A percentile compares a stretch with the other conserved stretches of the same genome.
These are phyloP conservation scores for Yamadazyma sp. DNA, from an alignment of 805 yeast species.

Conservation along the genomic window DNA sequence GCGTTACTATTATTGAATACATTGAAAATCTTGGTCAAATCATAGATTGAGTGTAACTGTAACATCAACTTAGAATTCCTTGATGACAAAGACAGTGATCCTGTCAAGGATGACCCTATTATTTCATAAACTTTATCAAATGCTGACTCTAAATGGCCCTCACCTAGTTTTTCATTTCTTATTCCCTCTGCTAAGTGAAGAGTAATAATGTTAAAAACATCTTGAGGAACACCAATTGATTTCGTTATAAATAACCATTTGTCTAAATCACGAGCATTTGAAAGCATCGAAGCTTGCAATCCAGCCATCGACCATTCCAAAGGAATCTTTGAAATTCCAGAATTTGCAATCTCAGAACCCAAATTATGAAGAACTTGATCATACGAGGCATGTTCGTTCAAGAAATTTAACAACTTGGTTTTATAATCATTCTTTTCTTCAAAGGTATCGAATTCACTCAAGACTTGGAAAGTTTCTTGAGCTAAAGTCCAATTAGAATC, in stretches of 20 bases:
- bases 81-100: conserved; percentile 37
- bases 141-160: background rate
- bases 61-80: conserved; percentile 34
- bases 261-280: conserved; percentile 44
- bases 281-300: conserved; percentile 67
- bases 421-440: conserved; percentile 32
- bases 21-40: conserved; percentile 24
- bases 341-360: conserved; percentile 26
- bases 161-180: conserved; percentile 3
- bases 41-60: conserved; percentile 36
- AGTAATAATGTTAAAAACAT: conserved; percentile 52
- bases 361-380: conserved; percentile 59
- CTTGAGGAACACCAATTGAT: conserved; percentile 35
- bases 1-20: background rate
- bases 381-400: conserved; percentile 73
- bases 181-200: conserved; percentile 55
- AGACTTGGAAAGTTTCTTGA: conserved; percentile 74
- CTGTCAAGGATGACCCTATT: conserved; percentile 57
- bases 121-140: conserved; percentile 51
- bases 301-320: conserved; percentile 67
- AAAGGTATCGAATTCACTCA: conserved; percentile 40
- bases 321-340: conserved; percentile 28
- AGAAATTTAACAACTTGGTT: conserved; percentile 62
- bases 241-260: conserved; percentile 62
- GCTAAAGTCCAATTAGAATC: conserved; percentile 86